Evolutionary conservation across 495 filamentous ascomycete species (phyloP).

Genomic region (Neurospora sp.): DNA sequence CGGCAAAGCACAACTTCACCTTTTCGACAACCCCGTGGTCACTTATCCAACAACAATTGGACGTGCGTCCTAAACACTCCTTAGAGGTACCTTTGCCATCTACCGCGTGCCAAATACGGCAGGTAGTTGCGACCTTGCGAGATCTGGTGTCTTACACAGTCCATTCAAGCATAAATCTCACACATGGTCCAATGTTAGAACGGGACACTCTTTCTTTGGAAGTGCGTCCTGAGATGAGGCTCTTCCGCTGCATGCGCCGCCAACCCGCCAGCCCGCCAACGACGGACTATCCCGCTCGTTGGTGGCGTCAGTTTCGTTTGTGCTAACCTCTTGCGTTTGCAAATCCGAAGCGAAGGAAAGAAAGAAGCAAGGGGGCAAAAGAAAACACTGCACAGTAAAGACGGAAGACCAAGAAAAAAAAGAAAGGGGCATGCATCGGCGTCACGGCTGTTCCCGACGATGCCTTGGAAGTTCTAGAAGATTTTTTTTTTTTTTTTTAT

Average conservation of each 20-base stretch:
- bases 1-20: not conserved
- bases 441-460: not conserved
- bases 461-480: not conserved
- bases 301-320: not conserved
- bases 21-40: not conserved
- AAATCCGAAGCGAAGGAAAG: not conserved
- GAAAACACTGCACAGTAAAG: not conserved
- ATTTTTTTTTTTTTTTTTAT: not conserved
- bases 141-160: not conserved
- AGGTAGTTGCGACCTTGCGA: not conserved
- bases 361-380: not conserved
- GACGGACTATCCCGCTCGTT: not conserved
- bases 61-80: not conserved
- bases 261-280: not conserved
- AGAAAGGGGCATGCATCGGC: not conserved
- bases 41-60: not conserved
- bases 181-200: not conserved
- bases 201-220: no score
- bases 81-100: not conserved
- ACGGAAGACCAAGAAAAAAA: not conserved
- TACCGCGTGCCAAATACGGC: not conserved
- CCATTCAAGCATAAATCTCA: not conserved
- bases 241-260: not conserved
- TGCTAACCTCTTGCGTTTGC: not conserved
- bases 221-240: not conserved